Conservation (phyloP, 345 rosid genomes). For the Acer yangbiense region DNA sequence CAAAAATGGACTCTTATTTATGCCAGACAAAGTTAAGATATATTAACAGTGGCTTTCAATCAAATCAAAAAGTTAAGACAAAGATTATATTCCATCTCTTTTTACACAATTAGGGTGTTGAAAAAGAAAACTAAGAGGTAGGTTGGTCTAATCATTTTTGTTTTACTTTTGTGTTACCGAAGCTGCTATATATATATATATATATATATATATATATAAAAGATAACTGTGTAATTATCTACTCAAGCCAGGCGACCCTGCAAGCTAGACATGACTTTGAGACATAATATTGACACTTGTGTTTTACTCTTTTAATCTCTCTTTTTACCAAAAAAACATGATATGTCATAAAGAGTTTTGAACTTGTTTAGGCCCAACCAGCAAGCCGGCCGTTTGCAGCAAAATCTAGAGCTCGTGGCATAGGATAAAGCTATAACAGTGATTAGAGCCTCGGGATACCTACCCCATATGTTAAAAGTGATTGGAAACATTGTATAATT, state of each 20-base stretch:
- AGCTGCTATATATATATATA: neutral
- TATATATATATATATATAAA: too few species aligned
- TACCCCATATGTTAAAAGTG: conserved; percentile 40
- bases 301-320: neutral
- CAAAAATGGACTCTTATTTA: too few species aligned
- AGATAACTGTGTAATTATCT: conserved; percentile 9
- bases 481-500: conserved; percentile 31
- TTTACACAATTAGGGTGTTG: conserved; percentile 19
- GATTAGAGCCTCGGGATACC: conserved; percentile 28
- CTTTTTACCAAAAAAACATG: conserved; percentile 11
- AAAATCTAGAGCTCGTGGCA: conserved; percentile 13
- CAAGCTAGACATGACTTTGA: conserved; percentile 2
- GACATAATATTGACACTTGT: conserved; percentile 2
- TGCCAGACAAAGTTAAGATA: neutral
- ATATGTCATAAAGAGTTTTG: conserved; percentile 6
- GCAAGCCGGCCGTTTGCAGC: conserved; percentile 24
- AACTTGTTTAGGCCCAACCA: conserved; percentile 28
- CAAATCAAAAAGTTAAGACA: neutral
- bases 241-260: neutral
- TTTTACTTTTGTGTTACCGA: conserved; percentile 18
- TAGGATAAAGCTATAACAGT: conserved; percentile 9
- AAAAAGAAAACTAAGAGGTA: conserved; percentile 12
- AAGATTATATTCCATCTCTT: neutral
- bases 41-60: neutral
- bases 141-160: conserved; percentile 26